phyloP scores from a whole-genome alignment of 768 basidiomycete species.

The Tylopilus vinaceipallidus region DNA sequence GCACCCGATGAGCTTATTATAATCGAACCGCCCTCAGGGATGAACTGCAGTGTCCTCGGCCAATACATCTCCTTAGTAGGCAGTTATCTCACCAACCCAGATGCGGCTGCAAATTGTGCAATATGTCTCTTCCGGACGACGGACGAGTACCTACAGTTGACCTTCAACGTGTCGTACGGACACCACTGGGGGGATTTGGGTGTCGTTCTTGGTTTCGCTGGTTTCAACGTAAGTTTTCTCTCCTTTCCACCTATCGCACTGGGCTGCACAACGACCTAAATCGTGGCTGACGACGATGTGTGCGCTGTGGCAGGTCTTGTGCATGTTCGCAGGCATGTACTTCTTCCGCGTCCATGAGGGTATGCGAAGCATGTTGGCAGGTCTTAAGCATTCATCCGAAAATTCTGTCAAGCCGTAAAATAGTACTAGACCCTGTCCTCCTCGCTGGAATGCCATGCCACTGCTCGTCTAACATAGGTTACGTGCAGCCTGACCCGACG shows the following conservation, averaged over 20 bases:
- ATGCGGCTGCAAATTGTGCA: conserved; percentile 50
- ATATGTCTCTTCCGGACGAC: conserved; percentile 56
- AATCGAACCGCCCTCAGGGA: conserved; percentile 51
- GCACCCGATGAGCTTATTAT: conserved; percentile 48
- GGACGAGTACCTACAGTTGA: conserved; percentile 36
- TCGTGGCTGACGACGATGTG: background rate
- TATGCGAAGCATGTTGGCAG: background rate
- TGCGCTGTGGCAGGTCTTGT: conserved; percentile 21
- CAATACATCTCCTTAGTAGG: conserved; percentile 48
- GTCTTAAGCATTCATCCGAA: no score
- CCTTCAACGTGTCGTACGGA: conserved; percentile 5
- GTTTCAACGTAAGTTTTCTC: conserved; percentile 42
- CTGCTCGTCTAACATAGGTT: no score
- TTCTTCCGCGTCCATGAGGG: conserved; percentile 28
- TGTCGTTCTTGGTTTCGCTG: conserved; percentile 18
- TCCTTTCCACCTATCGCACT: no score
- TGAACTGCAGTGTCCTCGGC: conserved; percentile 48
- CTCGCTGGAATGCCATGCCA: no score
- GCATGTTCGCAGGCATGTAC: conserved; percentile 31
- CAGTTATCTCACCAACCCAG: conserved; percentile 55
- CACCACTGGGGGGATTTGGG: conserved; percentile 11
- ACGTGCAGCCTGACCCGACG: no score
- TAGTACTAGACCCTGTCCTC: no score
- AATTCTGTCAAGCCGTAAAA: no score
- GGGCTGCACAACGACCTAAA: background rate